Conservation (phyloP, 2,329 filamentous ascomycete species). For the Dactylonectria estremocensis region DNA sequence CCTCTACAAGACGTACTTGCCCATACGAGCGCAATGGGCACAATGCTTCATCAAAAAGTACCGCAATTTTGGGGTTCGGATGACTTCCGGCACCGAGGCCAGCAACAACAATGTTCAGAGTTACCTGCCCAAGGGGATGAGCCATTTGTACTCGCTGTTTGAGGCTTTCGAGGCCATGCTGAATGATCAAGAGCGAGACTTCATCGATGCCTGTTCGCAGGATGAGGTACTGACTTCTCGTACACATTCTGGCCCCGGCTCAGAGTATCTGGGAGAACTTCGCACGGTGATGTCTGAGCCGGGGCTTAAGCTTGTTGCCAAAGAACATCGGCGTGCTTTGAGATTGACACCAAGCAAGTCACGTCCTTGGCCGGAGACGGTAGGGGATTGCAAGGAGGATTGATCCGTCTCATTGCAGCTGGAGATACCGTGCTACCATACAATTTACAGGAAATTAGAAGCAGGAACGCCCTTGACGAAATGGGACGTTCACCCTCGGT, state of each 20-base stretch:
- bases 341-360: not conserved
- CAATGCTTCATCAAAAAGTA: slow-evolving; percentile 23
- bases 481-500: slow-evolving; percentile 6
- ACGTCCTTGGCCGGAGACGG: not conserved
- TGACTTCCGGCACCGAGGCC: slow-evolving; percentile 25
- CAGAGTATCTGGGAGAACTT: not conserved
- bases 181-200: slow-evolving; percentile 23
- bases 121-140: slow-evolving; percentile 22
- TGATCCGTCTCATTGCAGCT: not conserved
- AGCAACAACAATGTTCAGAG: slow-evolving; percentile 26
- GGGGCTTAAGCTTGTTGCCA: not conserved
- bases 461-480: not conserved
- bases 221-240: slow-evolving; percentile 22
- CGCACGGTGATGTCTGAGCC: not conserved
- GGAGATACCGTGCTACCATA: not conserved
- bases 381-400: not conserved
- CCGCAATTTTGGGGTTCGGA: slow-evolving; percentile 27
- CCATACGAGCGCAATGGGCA: slow-evolving; percentile 23
- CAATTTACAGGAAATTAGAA: not conserved
- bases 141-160: slow-evolving; percentile 16
- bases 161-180: slow-evolving; percentile 27
- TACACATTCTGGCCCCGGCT: slow-evolving; percentile 12
- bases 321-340: not conserved
- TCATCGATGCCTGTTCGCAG: slow-evolving; percentile 14
- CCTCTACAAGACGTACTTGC: slow-evolving; percentile 23